Evolutionary conservation across 257 asterid genomes (phyloP).

Genomic region (Gardenia jasminoides): DNA sequence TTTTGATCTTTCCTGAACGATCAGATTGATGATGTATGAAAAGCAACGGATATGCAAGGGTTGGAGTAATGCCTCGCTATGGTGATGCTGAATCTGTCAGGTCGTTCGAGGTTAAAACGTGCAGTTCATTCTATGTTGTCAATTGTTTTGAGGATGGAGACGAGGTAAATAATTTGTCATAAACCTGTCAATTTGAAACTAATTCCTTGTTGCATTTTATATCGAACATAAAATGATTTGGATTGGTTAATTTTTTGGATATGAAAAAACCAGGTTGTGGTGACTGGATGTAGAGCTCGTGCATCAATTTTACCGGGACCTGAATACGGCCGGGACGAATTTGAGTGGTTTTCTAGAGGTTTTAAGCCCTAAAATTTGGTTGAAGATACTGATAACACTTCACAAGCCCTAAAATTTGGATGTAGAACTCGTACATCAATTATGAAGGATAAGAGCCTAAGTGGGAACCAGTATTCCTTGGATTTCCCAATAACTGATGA

Average conservation of each 20-base stretch:
- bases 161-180: conserved; percentile 31
- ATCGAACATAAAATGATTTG: too few species aligned
- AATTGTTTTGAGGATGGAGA: conserved; percentile 57
- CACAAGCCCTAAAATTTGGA: too few species aligned
- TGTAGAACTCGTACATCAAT: too few species aligned
- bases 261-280: conserved; percentile 36
- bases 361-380: conserved; percentile 23
- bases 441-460: too few species aligned
- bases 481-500: conserved; percentile 60
- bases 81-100: conserved; percentile 54
- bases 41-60: conserved; percentile 47
- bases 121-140: conserved; percentile 50
- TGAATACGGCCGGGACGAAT: conserved; percentile 41
- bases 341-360: conserved; percentile 48
- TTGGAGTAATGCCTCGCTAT: conserved; percentile 76
- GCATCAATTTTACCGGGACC: conserved; percentile 61
- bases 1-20: too few species aligned
- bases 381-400: conserved; percentile 11
- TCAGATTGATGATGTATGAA: conserved; percentile 46
- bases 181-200: too few species aligned
- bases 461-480: conserved; percentile 42
- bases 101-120: conserved; percentile 64
- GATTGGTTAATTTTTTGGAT: neutral
- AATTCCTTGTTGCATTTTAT: too few species aligned
- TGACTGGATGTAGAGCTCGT: conserved; percentile 46